Conservation (phyloP, 2,329 filamentous ascomycete genomes). For the Hypocreales sp. region DNA sequence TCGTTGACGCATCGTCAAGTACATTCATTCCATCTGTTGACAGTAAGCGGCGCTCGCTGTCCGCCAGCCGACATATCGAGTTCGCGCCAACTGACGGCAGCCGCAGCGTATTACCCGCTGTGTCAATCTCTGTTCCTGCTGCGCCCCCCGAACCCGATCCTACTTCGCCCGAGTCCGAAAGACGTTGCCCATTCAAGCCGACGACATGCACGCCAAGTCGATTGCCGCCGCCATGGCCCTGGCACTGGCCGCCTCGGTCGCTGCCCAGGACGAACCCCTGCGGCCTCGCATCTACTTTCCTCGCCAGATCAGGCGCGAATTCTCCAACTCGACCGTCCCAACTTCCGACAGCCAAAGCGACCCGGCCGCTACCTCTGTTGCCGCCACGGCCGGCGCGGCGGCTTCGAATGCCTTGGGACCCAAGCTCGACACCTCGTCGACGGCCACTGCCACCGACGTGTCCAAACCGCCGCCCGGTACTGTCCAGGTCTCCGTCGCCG, state of each 20-base stretch:
- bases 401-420: too few relatives aligned
- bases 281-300: slow-evolving; percentile 42
- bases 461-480: too few relatives aligned
- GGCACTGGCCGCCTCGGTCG: slow-evolving; percentile 30
- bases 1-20: slow-evolving; percentile 43
- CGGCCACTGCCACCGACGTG: too few relatives aligned
- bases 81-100: not conserved
- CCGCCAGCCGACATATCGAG: too few relatives aligned
- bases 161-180: too few relatives aligned
- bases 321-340: slow-evolving; percentile 26
- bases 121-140: too few relatives aligned
- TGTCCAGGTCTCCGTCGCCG: too few relatives aligned
- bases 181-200: too few relatives aligned
- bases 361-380: too few relatives aligned
- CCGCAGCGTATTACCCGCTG: slow-evolving; percentile 4
- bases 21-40: slow-evolving; percentile 41
- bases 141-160: too few relatives aligned
- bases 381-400: too few relatives aligned
- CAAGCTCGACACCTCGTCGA: not conserved
- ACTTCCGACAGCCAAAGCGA: slow-evolving; percentile 8
- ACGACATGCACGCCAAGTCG: slow-evolving; percentile 36
- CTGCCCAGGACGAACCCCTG: slow-evolving; percentile 22
- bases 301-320: slow-evolving; percentile 36
- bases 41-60: too few relatives aligned
- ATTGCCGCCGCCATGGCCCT: slow-evolving; percentile 24